Percentiles rank a stretch among this genome's conserved stretches.
Conservation (phyloP, 345 rosid genomes). For the Eucalyptus virginea region DNA sequence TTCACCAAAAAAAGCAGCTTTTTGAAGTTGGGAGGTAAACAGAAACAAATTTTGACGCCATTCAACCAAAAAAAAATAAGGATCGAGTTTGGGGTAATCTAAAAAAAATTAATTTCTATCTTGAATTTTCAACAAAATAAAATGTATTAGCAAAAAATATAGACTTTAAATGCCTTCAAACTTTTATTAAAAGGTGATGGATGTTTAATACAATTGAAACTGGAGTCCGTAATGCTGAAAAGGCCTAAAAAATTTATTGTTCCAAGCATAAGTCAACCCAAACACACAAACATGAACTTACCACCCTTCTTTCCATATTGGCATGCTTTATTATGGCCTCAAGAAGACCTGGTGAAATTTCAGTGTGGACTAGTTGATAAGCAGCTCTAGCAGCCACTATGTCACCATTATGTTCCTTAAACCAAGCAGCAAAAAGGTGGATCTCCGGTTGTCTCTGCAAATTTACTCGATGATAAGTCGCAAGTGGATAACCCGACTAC, state of each 20-base stretch:
- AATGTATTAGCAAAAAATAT: not conserved
- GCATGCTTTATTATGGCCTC: slow-evolving; percentile 97
- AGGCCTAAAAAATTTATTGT: not conserved
- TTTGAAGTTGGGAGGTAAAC: not conserved
- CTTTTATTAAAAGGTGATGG: not conserved
- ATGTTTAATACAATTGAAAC: not conserved
- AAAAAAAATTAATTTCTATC: not conserved
- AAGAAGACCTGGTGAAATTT: slow-evolving; percentile 86
- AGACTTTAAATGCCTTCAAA: not conserved
- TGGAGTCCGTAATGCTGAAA: not conserved
- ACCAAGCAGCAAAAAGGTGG: slow-evolving; percentile 83
- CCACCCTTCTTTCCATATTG: slow-evolving; percentile 86
- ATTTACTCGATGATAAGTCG: not conserved
- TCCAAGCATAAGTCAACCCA: not conserved
- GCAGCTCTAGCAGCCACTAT: slow-evolving; percentile 84
- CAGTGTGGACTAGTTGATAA: slow-evolving; percentile 70
- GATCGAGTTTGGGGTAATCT: not conserved
- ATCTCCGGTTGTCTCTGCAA: slow-evolving; percentile 87
- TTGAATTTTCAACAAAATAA: not conserved
- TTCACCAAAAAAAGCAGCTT: not conserved
- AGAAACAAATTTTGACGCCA: not conserved
- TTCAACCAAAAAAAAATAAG: not conserved
- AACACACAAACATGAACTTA: slow-evolving; percentile 10
- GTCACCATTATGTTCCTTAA: slow-evolving; percentile 84
- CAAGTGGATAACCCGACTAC: not conserved